Evolutionary conservation across 2,329 filamentous ascomycete species (phyloP), one percentile per base, ranked within the genome.

Genomic region (Aureobasidium sp.): DNA sequence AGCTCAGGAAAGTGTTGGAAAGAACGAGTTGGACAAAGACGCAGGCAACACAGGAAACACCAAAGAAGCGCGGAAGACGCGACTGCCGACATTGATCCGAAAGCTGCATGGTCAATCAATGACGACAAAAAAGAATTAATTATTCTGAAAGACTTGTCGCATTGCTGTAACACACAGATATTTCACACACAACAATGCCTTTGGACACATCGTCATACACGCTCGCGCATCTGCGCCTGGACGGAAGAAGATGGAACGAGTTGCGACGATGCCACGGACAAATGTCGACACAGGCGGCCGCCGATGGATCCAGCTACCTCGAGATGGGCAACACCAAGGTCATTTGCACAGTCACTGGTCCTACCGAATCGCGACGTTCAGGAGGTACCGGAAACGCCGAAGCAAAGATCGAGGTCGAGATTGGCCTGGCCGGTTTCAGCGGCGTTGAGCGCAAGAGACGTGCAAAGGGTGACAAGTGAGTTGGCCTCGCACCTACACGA

Each of bases 271-370:
- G 96, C 55, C 86, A 91, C 71, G 93, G 89, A 52, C 90, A 95
- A 76, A 91, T 99, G 71, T 89, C 88, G 65, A 97, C 91, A 1
- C 94, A 97, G 75, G 88, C 92, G 64, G 88, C 92, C 54, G 91
- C 92, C 61, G 94, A 97, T 69, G 94, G 94, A 39, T 96, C 90
- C 48, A 90, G 88, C 64, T 96, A 96, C 76, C 85, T 97, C 63
- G 91, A 96, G 73, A 96, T 96, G 87, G 94, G 94, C 69, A 96
- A 97, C 77, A 99, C 94, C 25, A 94, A 96, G 73, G 88, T 99
- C 68, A 90, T 97, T 76, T 97, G 93, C 76, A 91, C 92, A 29
- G 87, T 99, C 52, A 86, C 87, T 1, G 94, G 94, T 0, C 94
- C 94, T 0, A 85, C 84, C 41, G 94, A 99, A 75, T 81, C 82